A percentile compares a stretch with the other conserved stretches of the same genome.
Evolutionary conservation across 179 eudicot genomes (phyloP).

Genomic region (Pouteria campechiana): DNA sequence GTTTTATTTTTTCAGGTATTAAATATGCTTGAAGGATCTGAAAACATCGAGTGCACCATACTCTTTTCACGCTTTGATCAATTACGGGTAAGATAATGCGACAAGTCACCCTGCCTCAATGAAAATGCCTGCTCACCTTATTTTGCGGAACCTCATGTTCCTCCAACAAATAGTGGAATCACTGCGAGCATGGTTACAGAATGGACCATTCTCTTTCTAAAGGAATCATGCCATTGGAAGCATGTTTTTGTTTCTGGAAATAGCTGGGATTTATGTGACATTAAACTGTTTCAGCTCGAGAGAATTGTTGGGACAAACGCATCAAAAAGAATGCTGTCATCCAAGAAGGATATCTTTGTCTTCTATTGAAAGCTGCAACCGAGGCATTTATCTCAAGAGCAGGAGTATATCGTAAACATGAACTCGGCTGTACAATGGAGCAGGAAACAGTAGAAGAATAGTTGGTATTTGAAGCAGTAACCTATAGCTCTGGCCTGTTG

Average conservation of each 20-base stretch:
- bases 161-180: not conserved
- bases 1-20: slow-evolving; percentile 38
- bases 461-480: no score
- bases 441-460: no score
- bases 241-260: not conserved
- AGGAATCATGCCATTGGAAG: not conserved
- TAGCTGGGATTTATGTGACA: not conserved
- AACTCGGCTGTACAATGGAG: no score
- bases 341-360: slow-evolving; percentile 59
- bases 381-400: no score
- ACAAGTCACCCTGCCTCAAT: not conserved
- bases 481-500: no score
- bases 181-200: no score
- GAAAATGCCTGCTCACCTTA: not conserved
- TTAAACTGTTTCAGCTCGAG: slow-evolving; percentile 37
- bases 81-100: slow-evolving; percentile 42
- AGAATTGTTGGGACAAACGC: slow-evolving; percentile 73
- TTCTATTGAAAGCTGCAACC: slow-evolving; percentile 31
- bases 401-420: no score
- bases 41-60: slow-evolving; percentile 58
- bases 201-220: no score
- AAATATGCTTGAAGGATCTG: slow-evolving; percentile 79
- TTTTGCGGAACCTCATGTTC: not conserved
- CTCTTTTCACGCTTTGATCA: slow-evolving; percentile 68
- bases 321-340: slow-evolving; percentile 65